Percentiles rank a stretch among this genome's conserved stretches.
These are phyloP conservation scores for Stephania cephalantha DNA, from an alignment of 164 flowering plant genomes.

Conservation along the genomic window DNA sequence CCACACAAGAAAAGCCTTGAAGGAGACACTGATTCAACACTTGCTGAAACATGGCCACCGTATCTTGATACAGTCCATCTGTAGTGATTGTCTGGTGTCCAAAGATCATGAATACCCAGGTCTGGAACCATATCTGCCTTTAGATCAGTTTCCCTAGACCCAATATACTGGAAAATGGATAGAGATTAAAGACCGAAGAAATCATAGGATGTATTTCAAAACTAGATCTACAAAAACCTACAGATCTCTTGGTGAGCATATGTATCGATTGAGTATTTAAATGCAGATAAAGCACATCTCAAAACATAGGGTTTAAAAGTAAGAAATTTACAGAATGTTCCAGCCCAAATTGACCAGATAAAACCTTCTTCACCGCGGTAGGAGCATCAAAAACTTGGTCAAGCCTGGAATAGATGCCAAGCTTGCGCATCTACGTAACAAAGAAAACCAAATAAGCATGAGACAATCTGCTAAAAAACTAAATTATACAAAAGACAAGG, in stretches of 20 bases:
- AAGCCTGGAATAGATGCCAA: slow-evolving; percentile 80
- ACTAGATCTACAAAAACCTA: not conserved
- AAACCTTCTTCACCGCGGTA: slow-evolving; percentile 77
- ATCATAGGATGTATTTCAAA: not conserved
- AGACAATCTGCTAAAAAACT: not conserved
- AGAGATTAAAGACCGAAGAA: not conserved
- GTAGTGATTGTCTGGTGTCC: slow-evolving; percentile 97
- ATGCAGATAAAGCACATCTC: not conserved
- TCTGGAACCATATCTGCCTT: slow-evolving; percentile 56
- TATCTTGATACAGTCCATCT: slow-evolving; percentile 81
- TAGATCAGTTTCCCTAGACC: slow-evolving; percentile 66
- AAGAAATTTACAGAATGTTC: slow-evolving; percentile 49
- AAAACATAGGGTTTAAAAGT: not conserved
- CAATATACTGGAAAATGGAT: slow-evolving; percentile 61
- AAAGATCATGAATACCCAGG: slow-evolving; percentile 66
- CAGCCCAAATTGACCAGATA: slow-evolving; percentile 58
- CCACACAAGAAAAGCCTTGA: slow-evolving; percentile 68
- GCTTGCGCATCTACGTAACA: slow-evolving; percentile 49
- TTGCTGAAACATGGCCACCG: slow-evolving; percentile 74
- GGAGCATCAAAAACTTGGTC: slow-evolving; percentile 97
- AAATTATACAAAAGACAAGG: not conserved
- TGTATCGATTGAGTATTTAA: not conserved
- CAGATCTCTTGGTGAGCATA: not conserved
- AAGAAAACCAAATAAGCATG: slow-evolving; percentile 4
- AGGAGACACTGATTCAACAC: slow-evolving; percentile 51